Evolutionary conservation across 768 basidiomycete species (phyloP).

Genomic region (Melanogaster broomeanus): DNA sequence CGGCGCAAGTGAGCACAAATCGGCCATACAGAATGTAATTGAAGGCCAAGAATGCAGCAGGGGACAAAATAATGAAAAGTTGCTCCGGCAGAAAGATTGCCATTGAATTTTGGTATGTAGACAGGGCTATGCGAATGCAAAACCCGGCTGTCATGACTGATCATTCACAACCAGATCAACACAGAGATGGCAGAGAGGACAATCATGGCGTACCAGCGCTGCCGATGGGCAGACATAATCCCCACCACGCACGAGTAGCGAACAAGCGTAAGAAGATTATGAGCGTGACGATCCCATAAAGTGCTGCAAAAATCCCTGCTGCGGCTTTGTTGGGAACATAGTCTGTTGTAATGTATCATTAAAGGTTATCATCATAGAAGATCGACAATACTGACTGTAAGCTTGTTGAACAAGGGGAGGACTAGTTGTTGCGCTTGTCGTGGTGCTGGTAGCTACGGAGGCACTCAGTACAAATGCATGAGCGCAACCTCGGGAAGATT

Average conservation of each 20-base stretch:
- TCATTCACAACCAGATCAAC: neutral
- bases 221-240: constrained; percentile 32
- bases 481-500: neutral
- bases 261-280: constrained; percentile 20
- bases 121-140: constrained; percentile 18
- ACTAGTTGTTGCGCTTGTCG: constrained; percentile 5
- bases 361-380: neutral
- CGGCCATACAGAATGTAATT: constrained; percentile 35
- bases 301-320: constrained; percentile 20
- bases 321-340: constrained; percentile 26
- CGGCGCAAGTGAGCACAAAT: constrained; percentile 19
- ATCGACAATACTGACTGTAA: neutral
- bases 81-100: constrained; percentile 15
- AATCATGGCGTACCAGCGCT: constrained; percentile 16
- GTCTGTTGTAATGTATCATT: constrained; percentile 9
- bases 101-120: constrained; percentile 19
- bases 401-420: constrained; percentile 7
- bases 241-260: constrained; percentile 30
- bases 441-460: constrained; percentile 4
- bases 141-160: constrained; percentile 24
- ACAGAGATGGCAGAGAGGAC: neutral
- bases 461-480: neutral
- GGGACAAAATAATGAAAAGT: constrained; percentile 27
- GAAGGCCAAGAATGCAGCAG: constrained; percentile 33
- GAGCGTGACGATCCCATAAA: constrained; percentile 17